Evolutionary conservation across 306 rosid genomes (phyloP), one percentile per base, ranked within the genome.

Genomic region (Ormosia semicastrata): DNA sequence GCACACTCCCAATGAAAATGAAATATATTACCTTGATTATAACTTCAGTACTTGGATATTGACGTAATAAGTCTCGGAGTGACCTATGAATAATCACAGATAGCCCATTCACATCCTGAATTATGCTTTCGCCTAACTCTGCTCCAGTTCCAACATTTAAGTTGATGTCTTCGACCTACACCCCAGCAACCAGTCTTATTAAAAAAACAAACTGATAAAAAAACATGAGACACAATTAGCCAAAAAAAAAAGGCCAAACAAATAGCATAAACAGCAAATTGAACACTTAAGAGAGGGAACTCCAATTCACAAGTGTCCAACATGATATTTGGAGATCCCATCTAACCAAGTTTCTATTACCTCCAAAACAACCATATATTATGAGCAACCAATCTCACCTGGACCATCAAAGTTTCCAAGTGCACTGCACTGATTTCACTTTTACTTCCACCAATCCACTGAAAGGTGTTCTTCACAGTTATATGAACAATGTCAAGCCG

Each of bases 401-500:
- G 88, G 69, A 93, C 82, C 54, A 83, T 93, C 84, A 93, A 17
- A 67, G 85, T 88, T 77, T 95, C 99, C 94, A 92, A 84, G 86
- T 89, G 99, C 86, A 95, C 97, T 11, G 98, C 94, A 66, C 85
- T 86, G 57, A 89, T 90, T 46, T 93, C 97, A 82, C 75, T 89
- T 90, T 88, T 93, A 91, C 85, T 87, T 82, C 99, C 99, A 71
- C 91, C 88, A 82, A 85, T 85, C 99, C 99, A 95, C 52, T 86
- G 88, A 85, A 91, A 95, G 59, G 90, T 83, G 87, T 92, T 95
- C 86, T 82, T 88, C 84, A 95, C 83, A 76, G 99, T 93, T 72
- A 95, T 91, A 77, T 95, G 99, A 88, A 93, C 97, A 79, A 95
- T 87, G 67, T 95, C 99, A 81, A 95, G 98, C 93, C 94, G 91